Evolutionary conservation across 139 green algal species (phyloP).

Genomic region (Desmodesmus armatus): DNA sequence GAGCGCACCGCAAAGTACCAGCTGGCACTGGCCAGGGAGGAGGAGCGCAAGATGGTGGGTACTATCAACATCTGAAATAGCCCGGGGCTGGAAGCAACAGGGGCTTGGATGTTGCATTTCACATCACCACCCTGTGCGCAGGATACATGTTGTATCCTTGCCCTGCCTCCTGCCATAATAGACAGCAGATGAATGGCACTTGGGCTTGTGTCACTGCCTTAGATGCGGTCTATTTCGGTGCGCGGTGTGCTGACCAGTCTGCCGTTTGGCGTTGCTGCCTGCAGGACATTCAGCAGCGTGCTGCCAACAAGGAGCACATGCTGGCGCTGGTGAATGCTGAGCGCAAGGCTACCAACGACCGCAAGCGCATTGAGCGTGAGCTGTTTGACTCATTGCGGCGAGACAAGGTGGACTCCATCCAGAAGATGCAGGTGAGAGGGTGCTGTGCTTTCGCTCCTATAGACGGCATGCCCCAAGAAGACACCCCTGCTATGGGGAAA

Average conservation of each 20-base stretch:
- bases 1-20: constrained; percentile 66
- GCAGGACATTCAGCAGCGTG: constrained; percentile 56
- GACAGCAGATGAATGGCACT: too few relatives aligned
- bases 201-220: too few relatives aligned
- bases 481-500: too few relatives aligned
- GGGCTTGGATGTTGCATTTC: too few relatives aligned
- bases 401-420: constrained; percentile 78
- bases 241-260: too few relatives aligned
- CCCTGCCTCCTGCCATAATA: too few relatives aligned
- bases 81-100: too few relatives aligned
- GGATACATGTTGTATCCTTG: too few relatives aligned
- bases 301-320: constrained; percentile 78
- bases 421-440: constrained; percentile 62
- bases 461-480: not conserved
- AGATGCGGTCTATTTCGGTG: too few relatives aligned
- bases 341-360: constrained; percentile 70
- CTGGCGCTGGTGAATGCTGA: constrained; percentile 63
- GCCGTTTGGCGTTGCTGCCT: not conserved
- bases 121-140: too few relatives aligned
- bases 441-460: not conserved
- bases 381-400: constrained; percentile 29
- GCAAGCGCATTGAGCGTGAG: constrained; percentile 52
- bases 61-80: too few relatives aligned
- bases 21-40: constrained; percentile 57
- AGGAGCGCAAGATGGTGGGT: constrained; percentile 51